Percentiles rank a stretch among this genome's conserved stretches.
Conservation (phyloP, 768 basidiomycete genomes). For the Lactarius evosmus region DNA sequence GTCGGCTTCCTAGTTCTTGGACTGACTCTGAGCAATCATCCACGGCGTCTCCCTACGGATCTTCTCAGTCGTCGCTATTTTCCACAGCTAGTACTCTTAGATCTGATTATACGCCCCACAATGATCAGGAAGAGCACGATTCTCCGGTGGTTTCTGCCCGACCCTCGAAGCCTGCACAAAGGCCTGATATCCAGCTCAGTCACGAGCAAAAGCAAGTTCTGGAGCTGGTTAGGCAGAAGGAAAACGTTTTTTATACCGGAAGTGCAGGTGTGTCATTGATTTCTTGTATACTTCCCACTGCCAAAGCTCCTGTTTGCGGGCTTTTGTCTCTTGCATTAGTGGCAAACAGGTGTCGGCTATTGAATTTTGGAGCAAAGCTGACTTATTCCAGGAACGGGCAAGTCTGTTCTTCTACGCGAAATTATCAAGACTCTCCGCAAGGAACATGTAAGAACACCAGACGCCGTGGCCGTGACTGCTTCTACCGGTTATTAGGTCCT, state of each 20-base stretch:
- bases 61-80: slow-evolving; percentile 9
- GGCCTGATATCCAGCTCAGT: slow-evolving; percentile 59
- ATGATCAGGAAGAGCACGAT: slow-evolving; percentile 23
- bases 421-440: slow-evolving; percentile 75
- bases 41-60: background rate
- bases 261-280: slow-evolving; percentile 71
- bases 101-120: slow-evolving; percentile 15
- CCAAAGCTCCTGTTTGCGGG: slow-evolving; percentile 12
- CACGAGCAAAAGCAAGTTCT: slow-evolving; percentile 84
- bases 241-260: slow-evolving; percentile 93
- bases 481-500: slow-evolving; percentile 63
- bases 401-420: slow-evolving; percentile 90
- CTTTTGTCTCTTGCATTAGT: slow-evolving; percentile 6
- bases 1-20: slow-evolving; percentile 27
- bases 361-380: background rate
- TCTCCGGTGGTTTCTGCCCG: slow-evolving; percentile 33
- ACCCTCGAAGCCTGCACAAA: slow-evolving; percentile 27
- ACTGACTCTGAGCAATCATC: slow-evolving; percentile 6
- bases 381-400: slow-evolving; percentile 74
- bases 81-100: background rate
- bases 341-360: background rate
- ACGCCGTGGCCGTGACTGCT: slow-evolving; percentile 90
- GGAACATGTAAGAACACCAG: slow-evolving; percentile 48
- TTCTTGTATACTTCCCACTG: background rate
- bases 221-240: slow-evolving; percentile 64